Conservation (phyloP, 2,329 filamentous ascomycete genomes). For the Apiospora hydei region DNA sequence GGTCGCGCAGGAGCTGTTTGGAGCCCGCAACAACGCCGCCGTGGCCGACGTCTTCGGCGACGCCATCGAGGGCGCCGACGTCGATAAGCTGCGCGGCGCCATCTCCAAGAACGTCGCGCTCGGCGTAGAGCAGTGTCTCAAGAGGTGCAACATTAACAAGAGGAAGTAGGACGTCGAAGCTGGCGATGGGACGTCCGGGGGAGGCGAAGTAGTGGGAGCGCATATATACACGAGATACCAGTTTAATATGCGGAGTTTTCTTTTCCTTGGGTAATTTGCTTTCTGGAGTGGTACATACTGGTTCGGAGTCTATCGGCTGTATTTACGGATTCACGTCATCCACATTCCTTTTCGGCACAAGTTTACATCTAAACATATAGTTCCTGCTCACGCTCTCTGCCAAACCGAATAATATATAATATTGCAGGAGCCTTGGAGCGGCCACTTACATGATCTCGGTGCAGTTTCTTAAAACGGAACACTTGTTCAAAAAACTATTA, state of each 20-base stretch:
- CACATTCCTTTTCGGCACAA: neutral
- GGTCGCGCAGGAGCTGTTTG: constrained; percentile 57
- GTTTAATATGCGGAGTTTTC: neutral
- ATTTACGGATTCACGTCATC: neutral
- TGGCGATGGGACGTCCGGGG: neutral
- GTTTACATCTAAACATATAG: neutral
- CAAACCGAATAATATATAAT: neutral
- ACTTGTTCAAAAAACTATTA: neutral
- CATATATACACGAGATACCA: neutral
- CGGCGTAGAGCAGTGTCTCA: constrained; percentile 61
- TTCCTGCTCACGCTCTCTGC: neutral
- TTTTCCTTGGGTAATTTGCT: neutral
- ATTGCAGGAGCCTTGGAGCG: neutral
- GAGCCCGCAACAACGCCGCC: constrained; percentile 50
- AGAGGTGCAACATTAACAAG: constrained; percentile 49
- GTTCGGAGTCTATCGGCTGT: neutral
- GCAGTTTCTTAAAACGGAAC: neutral
- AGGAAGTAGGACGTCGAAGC: constrained; percentile 26
- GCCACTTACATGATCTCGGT: neutral
- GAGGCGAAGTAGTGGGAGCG: neutral
- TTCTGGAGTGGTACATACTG: neutral
- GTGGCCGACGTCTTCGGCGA: constrained; percentile 56
- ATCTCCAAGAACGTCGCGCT: constrained; percentile 58
- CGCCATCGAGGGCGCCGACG: constrained; percentile 51
- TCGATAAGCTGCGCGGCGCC: constrained; percentile 50